These are phyloP conservation scores for Puya raimondii DNA, from an alignment of 176 grass and related monocot genomes.

Conservation along the genomic window DNA sequence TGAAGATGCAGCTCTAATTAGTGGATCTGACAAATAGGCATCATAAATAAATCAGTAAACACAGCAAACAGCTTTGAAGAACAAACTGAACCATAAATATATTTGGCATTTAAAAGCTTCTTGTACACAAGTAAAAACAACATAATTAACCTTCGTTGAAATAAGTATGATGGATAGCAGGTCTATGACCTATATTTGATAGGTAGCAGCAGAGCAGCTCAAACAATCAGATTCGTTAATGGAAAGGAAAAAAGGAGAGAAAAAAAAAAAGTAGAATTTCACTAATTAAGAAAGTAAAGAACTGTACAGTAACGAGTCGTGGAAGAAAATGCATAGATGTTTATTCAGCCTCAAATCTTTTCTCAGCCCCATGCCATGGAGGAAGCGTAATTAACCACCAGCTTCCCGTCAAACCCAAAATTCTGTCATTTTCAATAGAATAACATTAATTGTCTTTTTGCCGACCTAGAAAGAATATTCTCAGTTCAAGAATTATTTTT, in stretches of 20 bases:
- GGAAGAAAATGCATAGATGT: neutral
- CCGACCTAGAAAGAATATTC: neutral
- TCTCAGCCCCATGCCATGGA: constrained; percentile 63
- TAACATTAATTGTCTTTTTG: neutral
- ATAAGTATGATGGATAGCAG: neutral
- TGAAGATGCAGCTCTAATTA: neutral
- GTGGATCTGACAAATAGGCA: neutral
- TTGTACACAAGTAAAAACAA: neutral
- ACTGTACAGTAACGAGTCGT: neutral
- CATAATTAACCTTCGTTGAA: neutral
- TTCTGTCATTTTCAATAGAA: constrained; percentile 40
- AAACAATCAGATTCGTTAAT: neutral
- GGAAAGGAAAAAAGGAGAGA: no score
- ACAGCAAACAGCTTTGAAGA: neutral
- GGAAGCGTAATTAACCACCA: constrained; percentile 86
- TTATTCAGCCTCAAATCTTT: neutral
- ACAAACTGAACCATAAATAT: neutral
- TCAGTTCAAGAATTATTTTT: neutral
- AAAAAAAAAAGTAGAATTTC: no score
- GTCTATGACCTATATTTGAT: neutral
- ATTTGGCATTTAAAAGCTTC: neutral
- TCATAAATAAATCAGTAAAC: neutral
- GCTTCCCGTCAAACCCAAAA: constrained; percentile 71
- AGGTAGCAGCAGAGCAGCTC: neutral
- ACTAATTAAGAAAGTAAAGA: neutral